Evolutionary conservation across 352 stramenopile genomes (phyloP).

Genomic region (Phytophthora boehmeriae): DNA sequence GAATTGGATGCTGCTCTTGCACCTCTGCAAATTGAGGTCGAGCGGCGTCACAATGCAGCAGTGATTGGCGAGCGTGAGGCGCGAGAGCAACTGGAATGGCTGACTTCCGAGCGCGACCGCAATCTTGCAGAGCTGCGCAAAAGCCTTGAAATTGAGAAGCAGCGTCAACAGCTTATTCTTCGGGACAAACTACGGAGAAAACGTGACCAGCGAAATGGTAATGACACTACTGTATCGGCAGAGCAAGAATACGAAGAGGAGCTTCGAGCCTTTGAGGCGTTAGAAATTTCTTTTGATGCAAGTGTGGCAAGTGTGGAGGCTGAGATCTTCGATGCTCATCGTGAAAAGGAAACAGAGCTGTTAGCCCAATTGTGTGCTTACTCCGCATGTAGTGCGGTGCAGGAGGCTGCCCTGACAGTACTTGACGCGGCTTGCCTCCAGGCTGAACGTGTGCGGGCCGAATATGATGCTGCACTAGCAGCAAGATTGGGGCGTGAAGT

Average conservation of each 20-base stretch:
- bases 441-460: conserved; percentile 29
- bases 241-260: conserved; percentile 13
- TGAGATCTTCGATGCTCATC: conserved; percentile 11
- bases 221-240: conserved; percentile 4
- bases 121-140: conserved; percentile 26
- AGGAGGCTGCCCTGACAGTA: conserved; percentile 22
- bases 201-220: conserved; percentile 17
- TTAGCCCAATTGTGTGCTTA: conserved; percentile 22
- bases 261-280: conserved; percentile 10
- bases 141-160: conserved; percentile 27
- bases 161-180: conserved; percentile 29
- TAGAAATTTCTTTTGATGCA: conserved; percentile 24
- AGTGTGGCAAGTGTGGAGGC: conserved; percentile 15
- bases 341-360: conserved; percentile 23
- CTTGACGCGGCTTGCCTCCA: conserved; percentile 28
- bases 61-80: conserved; percentile 27
- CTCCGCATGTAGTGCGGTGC: conserved; percentile 18
- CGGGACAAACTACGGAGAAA: conserved; percentile 34
- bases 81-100: conserved; percentile 33
- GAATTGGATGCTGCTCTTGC: conserved; percentile 21
- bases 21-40: conserved; percentile 16
- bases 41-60: conserved; percentile 20
- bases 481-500: conserved; percentile 11
- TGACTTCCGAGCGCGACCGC: conserved; percentile 29
- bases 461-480: conserved; percentile 27